Percentiles rank a stretch among this genome's conserved stretches.
These are phyloP conservation scores for Bassia scoparia DNA, from an alignment of 148 eudicot genomes.

Conservation along the genomic window DNA sequence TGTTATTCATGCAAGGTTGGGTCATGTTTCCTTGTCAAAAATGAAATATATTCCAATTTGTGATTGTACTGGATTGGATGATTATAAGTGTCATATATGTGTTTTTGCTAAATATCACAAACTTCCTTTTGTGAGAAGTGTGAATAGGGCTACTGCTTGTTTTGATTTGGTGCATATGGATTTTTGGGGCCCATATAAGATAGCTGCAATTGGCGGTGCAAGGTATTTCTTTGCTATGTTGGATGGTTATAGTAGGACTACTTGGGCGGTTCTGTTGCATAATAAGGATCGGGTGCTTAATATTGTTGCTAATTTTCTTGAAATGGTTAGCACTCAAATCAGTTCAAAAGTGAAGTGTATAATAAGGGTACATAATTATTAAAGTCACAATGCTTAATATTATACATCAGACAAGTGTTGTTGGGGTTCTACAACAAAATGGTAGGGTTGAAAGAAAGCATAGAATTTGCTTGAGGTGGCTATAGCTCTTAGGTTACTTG, in stretches of 20 bases:
- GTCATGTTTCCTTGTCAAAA: background rate
- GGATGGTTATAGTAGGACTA: background rate
- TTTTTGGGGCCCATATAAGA: background rate
- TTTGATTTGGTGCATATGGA: background rate
- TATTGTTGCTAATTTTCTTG: no score
- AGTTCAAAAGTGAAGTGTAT: background rate
- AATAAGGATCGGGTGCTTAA: background rate
- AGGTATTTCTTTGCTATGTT: background rate
- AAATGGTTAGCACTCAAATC: no score
- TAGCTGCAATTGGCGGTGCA: background rate
- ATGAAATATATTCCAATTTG: background rate
- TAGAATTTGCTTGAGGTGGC: background rate
- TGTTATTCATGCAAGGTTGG: background rate
- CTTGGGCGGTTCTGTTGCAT: background rate
- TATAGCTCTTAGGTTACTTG: background rate
- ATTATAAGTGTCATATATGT: background rate
- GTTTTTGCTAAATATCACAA: background rate
- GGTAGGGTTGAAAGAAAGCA: background rate
- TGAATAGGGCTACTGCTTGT: background rate
- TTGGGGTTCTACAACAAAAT: no score
- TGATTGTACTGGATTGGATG: background rate
- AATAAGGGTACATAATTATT: constrained; percentile 1
- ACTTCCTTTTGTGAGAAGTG: background rate
- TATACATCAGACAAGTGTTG: no score
- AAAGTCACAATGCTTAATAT: background rate